phyloP scores from a whole-genome alignment of 2,329 filamentous ascomycete genomes.

The Microdochium paspali region DNA sequence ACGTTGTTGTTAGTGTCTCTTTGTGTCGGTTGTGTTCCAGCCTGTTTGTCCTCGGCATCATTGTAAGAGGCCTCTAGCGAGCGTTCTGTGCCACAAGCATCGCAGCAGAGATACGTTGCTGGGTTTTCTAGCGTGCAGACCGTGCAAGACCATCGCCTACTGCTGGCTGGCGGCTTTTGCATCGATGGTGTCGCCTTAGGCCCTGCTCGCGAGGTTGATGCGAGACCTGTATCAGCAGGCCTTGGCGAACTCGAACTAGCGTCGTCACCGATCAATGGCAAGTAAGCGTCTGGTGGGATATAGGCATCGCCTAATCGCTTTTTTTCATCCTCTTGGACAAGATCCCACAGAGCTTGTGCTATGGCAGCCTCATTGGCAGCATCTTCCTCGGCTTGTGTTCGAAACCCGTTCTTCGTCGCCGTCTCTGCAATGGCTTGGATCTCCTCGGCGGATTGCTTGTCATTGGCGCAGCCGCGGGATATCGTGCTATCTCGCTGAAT shows the following conservation, averaged over 20 bases:
- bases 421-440: constrained; percentile 54
- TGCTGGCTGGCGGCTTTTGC: constrained; percentile 8
- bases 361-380: constrained; percentile 84
- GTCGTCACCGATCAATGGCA: constrained; percentile 34
- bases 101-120: constrained; percentile 47
- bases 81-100: constrained; percentile 32
- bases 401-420: constrained; percentile 64
- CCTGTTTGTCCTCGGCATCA: neutral
- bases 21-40: constrained; percentile 4
- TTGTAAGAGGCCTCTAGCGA: neutral
- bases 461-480: constrained; percentile 63
- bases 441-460: constrained; percentile 54
- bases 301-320: constrained; percentile 45
- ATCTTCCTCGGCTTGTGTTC: constrained; percentile 78
- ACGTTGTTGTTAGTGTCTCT: constrained; percentile 2
- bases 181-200: neutral
- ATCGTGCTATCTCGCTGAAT: constrained; percentile 58
- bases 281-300: constrained; percentile 36
- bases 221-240: constrained; percentile 7
- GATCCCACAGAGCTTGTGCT: constrained; percentile 73
- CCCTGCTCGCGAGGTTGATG: neutral
- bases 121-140: constrained; percentile 55
- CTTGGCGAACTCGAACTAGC: constrained; percentile 12
- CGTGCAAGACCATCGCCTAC: constrained; percentile 42
- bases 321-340: constrained; percentile 71